A percentile compares a stretch with the other conserved stretches of the same genome.
Conservation (phyloP, 2,329 filamentous ascomycete species). For the Stachybotrys echinatus region DNA sequence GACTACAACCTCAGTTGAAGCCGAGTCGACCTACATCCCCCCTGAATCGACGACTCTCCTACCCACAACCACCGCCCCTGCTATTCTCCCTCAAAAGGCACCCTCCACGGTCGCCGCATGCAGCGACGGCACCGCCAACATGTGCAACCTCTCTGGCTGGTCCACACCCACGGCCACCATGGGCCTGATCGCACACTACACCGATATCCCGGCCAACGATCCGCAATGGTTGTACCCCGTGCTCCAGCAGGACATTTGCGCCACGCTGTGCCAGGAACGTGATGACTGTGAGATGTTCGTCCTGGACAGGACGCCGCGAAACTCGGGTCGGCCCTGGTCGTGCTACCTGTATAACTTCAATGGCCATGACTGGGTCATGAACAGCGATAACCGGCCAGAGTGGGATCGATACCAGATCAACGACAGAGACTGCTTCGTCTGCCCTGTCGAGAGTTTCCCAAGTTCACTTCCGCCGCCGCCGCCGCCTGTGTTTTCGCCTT, state of each 20-base stretch:
- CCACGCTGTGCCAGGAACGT: background rate
- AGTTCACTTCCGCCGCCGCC: background rate
- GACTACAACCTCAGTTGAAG: background rate
- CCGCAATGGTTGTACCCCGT: background rate
- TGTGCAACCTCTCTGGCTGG: background rate
- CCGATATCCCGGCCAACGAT: background rate
- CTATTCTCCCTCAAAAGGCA: background rate
- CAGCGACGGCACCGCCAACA: background rate
- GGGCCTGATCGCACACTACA: background rate
- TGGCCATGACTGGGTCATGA: background rate
- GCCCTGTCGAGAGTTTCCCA: background rate
- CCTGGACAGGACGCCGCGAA: background rate
- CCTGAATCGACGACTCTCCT: background rate
- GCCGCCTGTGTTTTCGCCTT: background rate
- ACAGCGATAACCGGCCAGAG: background rate
- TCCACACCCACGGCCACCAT: background rate
- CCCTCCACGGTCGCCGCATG: background rate
- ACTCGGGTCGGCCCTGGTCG: background rate
- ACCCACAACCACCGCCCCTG: background rate
- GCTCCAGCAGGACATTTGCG: background rate
- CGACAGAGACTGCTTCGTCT: background rate
- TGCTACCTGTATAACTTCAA: background rate
- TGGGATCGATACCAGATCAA: background rate
- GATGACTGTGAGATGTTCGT: background rate
- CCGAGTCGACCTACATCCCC: background rate